Conservation (phyloP, 2,329 filamentous ascomycete genomes). For the Calonectria pauciramosa region DNA sequence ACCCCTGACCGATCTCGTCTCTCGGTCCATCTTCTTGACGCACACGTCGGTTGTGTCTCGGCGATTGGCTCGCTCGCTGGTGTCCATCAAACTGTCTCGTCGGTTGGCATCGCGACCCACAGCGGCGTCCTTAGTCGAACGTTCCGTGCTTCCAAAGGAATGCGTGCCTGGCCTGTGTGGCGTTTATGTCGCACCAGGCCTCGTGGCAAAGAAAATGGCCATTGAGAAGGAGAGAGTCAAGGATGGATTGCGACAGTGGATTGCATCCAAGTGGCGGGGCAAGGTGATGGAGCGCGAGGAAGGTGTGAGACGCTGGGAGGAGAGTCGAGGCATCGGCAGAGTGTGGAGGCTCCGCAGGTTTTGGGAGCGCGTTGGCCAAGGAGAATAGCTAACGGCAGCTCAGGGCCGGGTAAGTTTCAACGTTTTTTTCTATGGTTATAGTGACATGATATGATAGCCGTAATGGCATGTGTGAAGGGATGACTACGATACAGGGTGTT, state of each 20-base stretch:
- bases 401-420: slow-evolving; percentile 36
- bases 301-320: slow-evolving; percentile 61
- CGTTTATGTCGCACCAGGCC: slow-evolving; percentile 66
- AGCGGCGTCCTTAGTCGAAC: slow-evolving; percentile 70
- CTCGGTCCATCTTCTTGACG: slow-evolving; percentile 76
- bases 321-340: slow-evolving; percentile 65
- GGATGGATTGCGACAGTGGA: slow-evolving; percentile 75
- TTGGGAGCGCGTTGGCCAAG: slow-evolving; percentile 73
- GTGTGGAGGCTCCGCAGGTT: slow-evolving; percentile 75
- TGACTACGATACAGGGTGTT: neutral
- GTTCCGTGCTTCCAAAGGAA: slow-evolving; percentile 75
- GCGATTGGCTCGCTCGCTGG: slow-evolving; percentile 72
- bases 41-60: slow-evolving; percentile 75
- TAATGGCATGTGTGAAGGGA: neutral
- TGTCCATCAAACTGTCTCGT: slow-evolving; percentile 75
- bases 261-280: slow-evolving; percentile 70
- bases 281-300: slow-evolving; percentile 66
- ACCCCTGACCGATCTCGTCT: slow-evolving; percentile 72
- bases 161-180: slow-evolving; percentile 64
- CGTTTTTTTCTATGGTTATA: neutral
- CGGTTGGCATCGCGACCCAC: slow-evolving; percentile 72
- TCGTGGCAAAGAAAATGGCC: slow-evolving; percentile 73
- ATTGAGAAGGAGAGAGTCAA: slow-evolving; percentile 78
- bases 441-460: neutral
- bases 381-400: slow-evolving; percentile 44